Evolutionary conservation across 495 filamentous ascomycete genomes (phyloP).

Genomic region (Copromyces sp.): DNA sequence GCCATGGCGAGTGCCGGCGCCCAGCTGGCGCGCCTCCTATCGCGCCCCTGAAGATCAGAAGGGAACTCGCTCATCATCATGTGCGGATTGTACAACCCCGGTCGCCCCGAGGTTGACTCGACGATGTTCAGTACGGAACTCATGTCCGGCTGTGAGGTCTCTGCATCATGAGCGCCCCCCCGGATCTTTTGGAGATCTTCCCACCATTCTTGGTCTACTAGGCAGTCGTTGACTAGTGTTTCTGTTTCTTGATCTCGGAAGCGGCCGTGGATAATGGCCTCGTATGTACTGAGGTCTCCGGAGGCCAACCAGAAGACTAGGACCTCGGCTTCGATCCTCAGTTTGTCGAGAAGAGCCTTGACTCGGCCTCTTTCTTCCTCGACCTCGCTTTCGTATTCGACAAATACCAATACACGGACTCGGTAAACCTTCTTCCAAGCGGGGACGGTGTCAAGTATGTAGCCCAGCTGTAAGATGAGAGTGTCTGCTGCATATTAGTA

Average conservation of each 20-base stretch:
- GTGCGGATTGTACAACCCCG: constrained; percentile 21
- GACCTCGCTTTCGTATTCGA: constrained; percentile 80
- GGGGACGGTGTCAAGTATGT: constrained; percentile 73
- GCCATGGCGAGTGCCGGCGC: constrained; percentile 18
- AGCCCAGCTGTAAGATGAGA: constrained; percentile 75
- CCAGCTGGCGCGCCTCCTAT: constrained; percentile 27
- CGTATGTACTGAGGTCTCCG: constrained; percentile 62
- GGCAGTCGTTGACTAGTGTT: constrained; percentile 43
- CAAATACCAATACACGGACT: constrained; percentile 72
- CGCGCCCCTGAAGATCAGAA: constrained; percentile 4
- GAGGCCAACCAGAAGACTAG: constrained; percentile 74
- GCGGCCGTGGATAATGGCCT: constrained; percentile 64
- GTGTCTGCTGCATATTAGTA: constrained; percentile 44
- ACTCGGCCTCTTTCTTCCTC: constrained; percentile 68
- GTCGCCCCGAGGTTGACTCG: constrained; percentile 25
- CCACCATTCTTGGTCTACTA: constrained; percentile 76
- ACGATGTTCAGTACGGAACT: constrained; percentile 22
- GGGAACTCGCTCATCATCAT: constrained; percentile 1
- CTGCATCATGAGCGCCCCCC: constrained; percentile 42
- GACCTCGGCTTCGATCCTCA: constrained; percentile 72
- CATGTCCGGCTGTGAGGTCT: constrained; percentile 26
- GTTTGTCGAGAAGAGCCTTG: constrained; percentile 63
- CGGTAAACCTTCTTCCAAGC: constrained; percentile 70
- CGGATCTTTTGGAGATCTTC: constrained; percentile 57
- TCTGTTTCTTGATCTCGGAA: constrained; percentile 34